Conservation (phyloP, 768 basidiomycete genomes). For the Lactarius indigo region DNA sequence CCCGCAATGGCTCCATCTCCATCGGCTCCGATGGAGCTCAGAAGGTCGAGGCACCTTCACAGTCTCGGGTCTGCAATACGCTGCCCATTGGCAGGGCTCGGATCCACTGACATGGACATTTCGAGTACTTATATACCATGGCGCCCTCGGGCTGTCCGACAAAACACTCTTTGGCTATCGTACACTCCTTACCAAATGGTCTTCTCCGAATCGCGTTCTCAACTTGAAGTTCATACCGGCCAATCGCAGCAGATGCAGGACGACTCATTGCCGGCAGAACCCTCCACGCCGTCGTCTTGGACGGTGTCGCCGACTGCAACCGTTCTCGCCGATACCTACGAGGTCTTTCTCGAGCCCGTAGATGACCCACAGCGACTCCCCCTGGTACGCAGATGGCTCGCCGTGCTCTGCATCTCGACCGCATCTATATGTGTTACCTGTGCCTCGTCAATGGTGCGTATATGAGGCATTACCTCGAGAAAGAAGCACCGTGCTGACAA, state of each 20-base stretch:
- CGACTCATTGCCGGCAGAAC: neutral
- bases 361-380: slow-evolving; percentile 28
- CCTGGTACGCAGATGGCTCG: slow-evolving; percentile 26
- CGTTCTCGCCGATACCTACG: neutral
- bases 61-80: no score
- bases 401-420: slow-evolving; percentile 25
- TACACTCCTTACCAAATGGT: neutral
- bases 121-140: neutral
- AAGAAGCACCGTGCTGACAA: neutral
- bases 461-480: neutral
- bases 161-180: neutral
- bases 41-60: no score
- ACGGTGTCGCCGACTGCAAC: neutral
- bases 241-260: slow-evolving; percentile 5
- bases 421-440: slow-evolving; percentile 29
- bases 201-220: neutral
- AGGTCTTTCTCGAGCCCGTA: slow-evolving; percentile 22
- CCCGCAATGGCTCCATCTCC: neutral
- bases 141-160: neutral
- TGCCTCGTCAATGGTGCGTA: slow-evolving; percentile 29
- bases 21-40: no score
- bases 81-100: no score
- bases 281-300: neutral
- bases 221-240: neutral
- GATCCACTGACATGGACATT: neutral